Evolutionary conservation across 495 filamentous ascomycete genomes (phyloP).

Genomic region (Aspergillus mulundensis): DNA sequence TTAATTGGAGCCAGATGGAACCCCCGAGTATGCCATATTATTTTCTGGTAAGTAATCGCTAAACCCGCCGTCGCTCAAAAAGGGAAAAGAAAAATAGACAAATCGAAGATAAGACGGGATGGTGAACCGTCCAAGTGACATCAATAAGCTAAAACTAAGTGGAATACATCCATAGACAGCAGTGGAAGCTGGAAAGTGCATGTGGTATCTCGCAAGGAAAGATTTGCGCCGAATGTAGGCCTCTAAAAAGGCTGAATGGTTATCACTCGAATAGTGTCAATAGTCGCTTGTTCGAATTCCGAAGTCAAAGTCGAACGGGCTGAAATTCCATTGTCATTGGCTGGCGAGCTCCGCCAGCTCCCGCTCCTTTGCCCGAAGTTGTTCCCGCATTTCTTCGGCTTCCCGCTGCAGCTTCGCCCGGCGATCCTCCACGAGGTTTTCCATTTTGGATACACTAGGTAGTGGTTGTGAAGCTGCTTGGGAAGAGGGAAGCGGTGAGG

Average conservation of each 20-base stretch:
- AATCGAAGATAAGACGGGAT: conserved; percentile 1
- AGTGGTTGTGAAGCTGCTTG: conserved; percentile 26
- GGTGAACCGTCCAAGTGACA: neutral
- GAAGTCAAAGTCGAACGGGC: neutral
- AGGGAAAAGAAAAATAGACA: conserved; percentile 10
- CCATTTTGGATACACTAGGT: conserved; percentile 45
- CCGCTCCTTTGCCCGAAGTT: conserved; percentile 70
- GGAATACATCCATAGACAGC: conserved; percentile 10
- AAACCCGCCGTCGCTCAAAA: conserved; percentile 21
- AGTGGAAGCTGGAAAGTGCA: conserved; percentile 12
- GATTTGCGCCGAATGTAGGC: conserved; percentile 19
- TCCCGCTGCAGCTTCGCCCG: conserved; percentile 67
- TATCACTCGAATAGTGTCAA: neutral
- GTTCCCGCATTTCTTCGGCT: conserved; percentile 70
- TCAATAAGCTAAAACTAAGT: conserved; percentile 12
- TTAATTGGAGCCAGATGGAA: neutral
- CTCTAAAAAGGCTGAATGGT: conserved; percentile 8
- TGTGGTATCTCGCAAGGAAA: conserved; percentile 22
- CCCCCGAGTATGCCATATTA: neutral
- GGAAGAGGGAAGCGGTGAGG: conserved; percentile 22
- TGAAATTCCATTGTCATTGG: conserved; percentile 12
- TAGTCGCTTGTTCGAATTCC: neutral
- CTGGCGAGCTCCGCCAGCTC: conserved; percentile 66
- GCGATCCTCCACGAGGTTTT: conserved; percentile 56
- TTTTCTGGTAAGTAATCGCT: conserved; percentile 9